Evolutionary conservation across 2,329 filamentous ascomycete genomes (phyloP).

Genomic region (Fusarium praegraminearum): DNA sequence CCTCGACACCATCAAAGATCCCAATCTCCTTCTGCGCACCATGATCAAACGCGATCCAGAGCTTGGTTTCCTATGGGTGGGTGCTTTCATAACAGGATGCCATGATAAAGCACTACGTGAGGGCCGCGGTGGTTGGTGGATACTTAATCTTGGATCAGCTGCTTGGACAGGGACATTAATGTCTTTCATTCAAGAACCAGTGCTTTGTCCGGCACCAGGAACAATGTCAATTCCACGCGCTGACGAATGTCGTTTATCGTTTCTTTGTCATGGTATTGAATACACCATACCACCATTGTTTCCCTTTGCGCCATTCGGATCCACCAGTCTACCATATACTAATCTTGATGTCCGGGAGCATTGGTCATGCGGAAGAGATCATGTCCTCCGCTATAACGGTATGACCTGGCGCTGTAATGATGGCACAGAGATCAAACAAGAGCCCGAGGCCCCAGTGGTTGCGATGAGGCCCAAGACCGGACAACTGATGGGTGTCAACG

Average conservation of each 20-base stretch:
- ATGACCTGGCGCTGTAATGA: not conserved
- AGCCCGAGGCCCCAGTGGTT: not conserved
- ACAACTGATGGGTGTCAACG: fast-evolving
- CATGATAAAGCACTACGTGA: not conserved
- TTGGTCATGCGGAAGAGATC: not conserved
- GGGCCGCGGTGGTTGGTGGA: not conserved
- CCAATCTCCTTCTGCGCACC: not conserved
- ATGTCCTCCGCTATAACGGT: not conserved
- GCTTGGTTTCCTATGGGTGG: not conserved
- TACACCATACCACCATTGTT: not conserved
- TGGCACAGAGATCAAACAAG: not conserved
- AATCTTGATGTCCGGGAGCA: not conserved
- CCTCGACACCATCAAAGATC: not conserved
- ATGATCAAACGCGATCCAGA: not conserved
- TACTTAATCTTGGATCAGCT: not conserved
- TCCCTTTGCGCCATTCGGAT: not conserved
- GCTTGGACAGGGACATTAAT: not conserved
- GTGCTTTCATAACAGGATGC: not conserved
- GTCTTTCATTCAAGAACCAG: not conserved
- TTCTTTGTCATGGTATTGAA: not conserved
- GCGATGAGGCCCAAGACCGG: not conserved
- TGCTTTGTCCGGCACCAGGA: not conserved
- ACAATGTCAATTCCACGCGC: not conserved
- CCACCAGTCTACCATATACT: not conserved
- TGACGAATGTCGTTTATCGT: not conserved